Evolutionary conservation across 176 grass and related monocot genomes (phyloP), one percentile per base, ranked within the genome.

Genomic region (barley (Hordeum vulgare)): DNA sequence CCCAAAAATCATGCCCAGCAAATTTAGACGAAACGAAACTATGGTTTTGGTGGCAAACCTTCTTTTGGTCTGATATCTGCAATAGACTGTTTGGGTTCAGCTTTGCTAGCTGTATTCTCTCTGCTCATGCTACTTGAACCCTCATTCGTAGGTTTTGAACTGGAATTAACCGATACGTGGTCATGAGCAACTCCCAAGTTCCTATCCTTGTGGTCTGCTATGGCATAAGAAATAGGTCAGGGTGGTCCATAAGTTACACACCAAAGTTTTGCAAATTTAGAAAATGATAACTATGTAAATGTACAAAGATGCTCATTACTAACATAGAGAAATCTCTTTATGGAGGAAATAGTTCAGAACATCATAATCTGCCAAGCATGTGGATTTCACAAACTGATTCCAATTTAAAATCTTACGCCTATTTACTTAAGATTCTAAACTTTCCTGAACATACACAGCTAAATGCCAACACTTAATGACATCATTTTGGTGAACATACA

Each of bases 51-150:
- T 64, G 33, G 41, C 45, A 45, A 69, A 90, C 96, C 93, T 94
- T 98, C 96, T 89, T 92, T 98, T 66, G 89, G 89, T 85, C 96
- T 91, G 65, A 85, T 76, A 61, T 88, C 81, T 84, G 91, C 85
- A 59, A 39, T 94, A 68, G 39, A 63, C 73, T 92, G 71, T 61
- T 74, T 90, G 27, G 75, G 73, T 71, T 86, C 95, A 81, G 28
- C 59, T 68, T 78, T 68, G 58, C 53, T 81, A 58, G 69, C 56
- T 47, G 67, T n/a, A 31, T 17, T 37, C 24, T 75, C 86, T 64
- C 78, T 91, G 62, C 80, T 87, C 44, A 61, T 66, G 58, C 80
- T 61, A n/a, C 49, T 80, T n/a, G 44, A 80, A 54, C 31, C 66
- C 18, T 90, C 88, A 69, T 74, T 75, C 27, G 79, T 76, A 57